phyloP scores from a whole-genome alignment of 345 rosid species.

The Lumnitzera littorea region DNA sequence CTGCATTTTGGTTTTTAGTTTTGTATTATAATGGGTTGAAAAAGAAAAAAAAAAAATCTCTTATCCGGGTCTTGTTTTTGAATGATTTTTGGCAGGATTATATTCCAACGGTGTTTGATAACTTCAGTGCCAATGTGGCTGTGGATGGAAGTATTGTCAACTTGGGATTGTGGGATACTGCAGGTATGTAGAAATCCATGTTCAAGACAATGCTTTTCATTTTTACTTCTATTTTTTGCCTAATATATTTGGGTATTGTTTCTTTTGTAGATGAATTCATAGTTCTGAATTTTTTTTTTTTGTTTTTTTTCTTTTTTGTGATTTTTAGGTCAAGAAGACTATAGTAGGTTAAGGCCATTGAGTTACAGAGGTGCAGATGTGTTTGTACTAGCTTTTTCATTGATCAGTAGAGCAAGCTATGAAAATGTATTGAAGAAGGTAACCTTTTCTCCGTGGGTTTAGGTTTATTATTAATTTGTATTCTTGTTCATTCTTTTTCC shows the following conservation, averaged over 20 bases:
- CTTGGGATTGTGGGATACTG: conserved; percentile 45
- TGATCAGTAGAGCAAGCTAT: conserved; percentile 42
- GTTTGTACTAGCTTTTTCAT: conserved; percentile 39
- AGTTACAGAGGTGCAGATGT: conserved; percentile 46
- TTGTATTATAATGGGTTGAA: background rate
- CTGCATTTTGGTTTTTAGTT: background rate
- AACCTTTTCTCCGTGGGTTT: background rate
- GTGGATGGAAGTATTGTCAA: conserved; percentile 42
- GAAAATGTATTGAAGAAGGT: conserved; percentile 38
- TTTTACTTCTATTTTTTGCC: background rate
- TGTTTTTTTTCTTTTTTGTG: background rate
- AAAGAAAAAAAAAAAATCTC: background rate
- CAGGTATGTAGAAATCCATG: conserved; percentile 16
- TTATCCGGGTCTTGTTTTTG: background rate
- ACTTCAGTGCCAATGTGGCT: conserved; percentile 41
- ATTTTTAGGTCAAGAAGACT: conserved; percentile 37
- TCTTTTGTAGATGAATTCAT: background rate
- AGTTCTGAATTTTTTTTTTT: background rate
- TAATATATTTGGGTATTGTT: background rate
- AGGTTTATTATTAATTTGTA: background rate
- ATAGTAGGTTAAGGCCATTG: conserved; percentile 40
- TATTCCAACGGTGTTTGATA: conserved; percentile 42
- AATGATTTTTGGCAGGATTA: conserved; percentile 24
- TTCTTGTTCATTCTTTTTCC: background rate
- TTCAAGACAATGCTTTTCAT: background rate